phyloP scores from a whole-genome alignment of 345 rosid genomes.

The Salix brachista region DNA sequence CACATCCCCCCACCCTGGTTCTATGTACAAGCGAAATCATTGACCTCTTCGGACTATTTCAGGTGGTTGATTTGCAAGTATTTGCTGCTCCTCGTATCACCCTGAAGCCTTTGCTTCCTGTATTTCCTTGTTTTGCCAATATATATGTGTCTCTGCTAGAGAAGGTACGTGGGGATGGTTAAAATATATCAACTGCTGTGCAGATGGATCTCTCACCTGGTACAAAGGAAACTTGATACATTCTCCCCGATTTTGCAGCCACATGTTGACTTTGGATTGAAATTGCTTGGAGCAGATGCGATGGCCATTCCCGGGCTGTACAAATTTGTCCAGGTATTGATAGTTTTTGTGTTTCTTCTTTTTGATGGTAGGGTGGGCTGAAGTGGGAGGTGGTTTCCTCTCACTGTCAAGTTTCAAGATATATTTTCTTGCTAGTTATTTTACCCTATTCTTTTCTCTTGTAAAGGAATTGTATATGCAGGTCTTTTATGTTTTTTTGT shows the following conservation, averaged over 20 bases:
- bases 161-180: constrained; percentile 45
- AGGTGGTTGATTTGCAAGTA: constrained; percentile 92
- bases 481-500: too few relatives aligned
- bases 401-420: background rate
- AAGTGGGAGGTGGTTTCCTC: background rate
- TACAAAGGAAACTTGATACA: background rate
- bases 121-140: constrained; percentile 91
- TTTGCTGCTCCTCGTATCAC: constrained; percentile 86
- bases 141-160: constrained; percentile 87
- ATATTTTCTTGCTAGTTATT: too few relatives aligned
- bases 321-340: constrained; percentile 80
- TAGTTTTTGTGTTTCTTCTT: background rate
- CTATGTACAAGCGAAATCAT: background rate
- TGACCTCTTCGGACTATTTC: constrained; percentile 14
- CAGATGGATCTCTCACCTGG: background rate
- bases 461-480: too few relatives aligned
- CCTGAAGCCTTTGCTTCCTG: constrained; percentile 85
- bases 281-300: constrained; percentile 86
- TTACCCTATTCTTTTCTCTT: too few relatives aligned
- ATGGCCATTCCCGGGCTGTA: constrained; percentile 98
- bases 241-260: constrained; percentile 55
- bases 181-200: background rate
- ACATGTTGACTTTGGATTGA: constrained; percentile 91
- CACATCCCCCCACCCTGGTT: background rate
- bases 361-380: background rate